Conservation (phyloP, 139 green algal species). For the Asterochloris sp. region DNA sequence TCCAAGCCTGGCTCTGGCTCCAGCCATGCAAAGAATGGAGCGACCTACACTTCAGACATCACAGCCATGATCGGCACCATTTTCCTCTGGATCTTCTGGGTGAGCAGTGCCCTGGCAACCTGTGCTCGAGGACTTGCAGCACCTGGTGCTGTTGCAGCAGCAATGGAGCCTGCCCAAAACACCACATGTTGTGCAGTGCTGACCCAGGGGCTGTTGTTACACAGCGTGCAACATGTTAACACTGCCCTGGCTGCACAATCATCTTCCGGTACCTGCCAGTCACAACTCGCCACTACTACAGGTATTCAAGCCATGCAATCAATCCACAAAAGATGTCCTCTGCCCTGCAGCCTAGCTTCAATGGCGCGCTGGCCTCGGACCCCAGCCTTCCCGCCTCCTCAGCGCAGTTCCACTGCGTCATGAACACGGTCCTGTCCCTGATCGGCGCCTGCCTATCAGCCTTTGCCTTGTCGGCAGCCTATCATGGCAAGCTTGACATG, state of each 20-base stretch:
- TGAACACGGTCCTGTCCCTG: constrained; percentile 60
- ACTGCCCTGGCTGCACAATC: background rate
- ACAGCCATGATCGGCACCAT: constrained; percentile 54
- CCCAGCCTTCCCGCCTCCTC: background rate
- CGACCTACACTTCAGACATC: constrained; percentile 35
- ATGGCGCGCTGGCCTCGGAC: constrained; percentile 51
- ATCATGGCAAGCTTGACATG: constrained; percentile 47
- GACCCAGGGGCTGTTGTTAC: background rate
- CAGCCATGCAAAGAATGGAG: constrained; percentile 30
- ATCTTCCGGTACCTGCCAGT: too few species aligned
- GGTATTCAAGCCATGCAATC: background rate
- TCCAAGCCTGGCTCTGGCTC: constrained; percentile 14
- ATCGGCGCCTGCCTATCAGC: constrained; percentile 39
- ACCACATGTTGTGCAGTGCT: background rate
- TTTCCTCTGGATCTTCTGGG: constrained; percentile 54
- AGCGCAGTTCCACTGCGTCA: constrained; percentile 42
- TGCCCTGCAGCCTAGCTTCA: constrained; percentile 43
- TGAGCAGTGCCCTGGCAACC: background rate
- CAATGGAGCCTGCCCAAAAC: too few species aligned
- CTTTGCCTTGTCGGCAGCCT: constrained; percentile 35
- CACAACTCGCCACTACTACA: too few species aligned
- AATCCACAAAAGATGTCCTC: background rate
- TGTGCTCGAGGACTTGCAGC: background rate
- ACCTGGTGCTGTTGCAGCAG: too few species aligned
- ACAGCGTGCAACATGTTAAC: background rate